Evolutionary conservation across 208 protist species (phyloP).

Genomic region (Wallacemonas collosoma): DNA sequence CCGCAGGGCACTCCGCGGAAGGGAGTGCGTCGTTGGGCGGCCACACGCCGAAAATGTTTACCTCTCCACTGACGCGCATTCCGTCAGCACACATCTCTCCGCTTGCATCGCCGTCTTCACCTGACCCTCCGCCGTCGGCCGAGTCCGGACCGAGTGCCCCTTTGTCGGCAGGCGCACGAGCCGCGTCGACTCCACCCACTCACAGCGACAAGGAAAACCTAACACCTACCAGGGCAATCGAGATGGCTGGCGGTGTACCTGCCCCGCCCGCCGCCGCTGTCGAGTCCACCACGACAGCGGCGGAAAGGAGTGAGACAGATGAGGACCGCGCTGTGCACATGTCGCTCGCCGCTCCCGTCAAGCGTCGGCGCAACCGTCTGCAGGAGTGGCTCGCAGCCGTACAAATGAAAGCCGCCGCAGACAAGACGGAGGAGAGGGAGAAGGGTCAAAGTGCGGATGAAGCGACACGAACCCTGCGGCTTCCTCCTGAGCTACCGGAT

Average conservation of each 20-base stretch:
- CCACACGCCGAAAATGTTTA: not conserved
- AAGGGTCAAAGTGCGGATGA: too few relatives aligned
- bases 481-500: too few relatives aligned
- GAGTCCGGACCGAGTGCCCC: too few relatives aligned
- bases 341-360: not conserved
- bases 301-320: not conserved
- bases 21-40: not conserved
- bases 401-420: not conserved
- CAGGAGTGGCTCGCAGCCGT: constrained; percentile 2
- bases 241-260: too few relatives aligned
- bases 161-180: too few relatives aligned
- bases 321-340: not conserved
- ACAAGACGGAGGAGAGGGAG: not conserved
- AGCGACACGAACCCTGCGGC: too few relatives aligned
- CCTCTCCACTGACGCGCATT: not conserved
- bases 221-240: too few relatives aligned
- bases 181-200: too few relatives aligned
- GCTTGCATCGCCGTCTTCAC: not conserved
- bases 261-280: too few relatives aligned
- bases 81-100: not conserved
- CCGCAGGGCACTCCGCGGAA: too few relatives aligned
- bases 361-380: not conserved
- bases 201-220: too few relatives aligned
- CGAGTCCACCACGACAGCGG: not conserved
- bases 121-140: too few relatives aligned